Evolutionary conservation across 805 yeast genomes (phyloP).

Genomic region (Candida anglica): DNA sequence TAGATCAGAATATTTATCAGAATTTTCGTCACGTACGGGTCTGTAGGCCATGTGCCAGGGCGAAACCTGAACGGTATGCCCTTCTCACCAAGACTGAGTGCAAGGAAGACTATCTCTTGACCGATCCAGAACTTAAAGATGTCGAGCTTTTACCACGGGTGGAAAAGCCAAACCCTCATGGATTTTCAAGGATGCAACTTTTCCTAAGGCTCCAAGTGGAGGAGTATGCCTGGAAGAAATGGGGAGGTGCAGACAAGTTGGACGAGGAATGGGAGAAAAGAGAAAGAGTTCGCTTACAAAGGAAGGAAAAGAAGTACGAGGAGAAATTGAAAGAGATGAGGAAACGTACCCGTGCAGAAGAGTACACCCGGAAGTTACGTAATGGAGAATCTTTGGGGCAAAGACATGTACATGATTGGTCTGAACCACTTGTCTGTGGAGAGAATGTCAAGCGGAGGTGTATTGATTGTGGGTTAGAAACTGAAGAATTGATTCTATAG

Average conservation of each 20-base stretch:
- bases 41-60: conserved; percentile 72
- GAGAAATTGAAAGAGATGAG: conserved; percentile 83
- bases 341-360: conserved; percentile 88
- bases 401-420: conserved; percentile 75
- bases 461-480: conserved; percentile 76
- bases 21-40: conserved; percentile 69
- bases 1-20: conserved; percentile 67
- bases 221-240: conserved; percentile 84
- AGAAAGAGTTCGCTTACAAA: conserved; percentile 62
- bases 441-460: conserved; percentile 56
- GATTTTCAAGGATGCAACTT: conserved; percentile 89
- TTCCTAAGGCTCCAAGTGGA: conserved; percentile 91
- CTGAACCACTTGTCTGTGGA: conserved; percentile 43
- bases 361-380: conserved; percentile 66
- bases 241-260: conserved; percentile 87
- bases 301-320: conserved; percentile 77
- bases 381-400: conserved; percentile 52
- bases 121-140: conserved; percentile 90
- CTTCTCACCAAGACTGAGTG: conserved; percentile 93
- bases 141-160: conserved; percentile 61
- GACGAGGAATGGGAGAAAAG: conserved; percentile 92
- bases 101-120: conserved; percentile 82
- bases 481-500: conserved; percentile 63
- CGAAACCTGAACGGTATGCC: conserved; percentile 82
- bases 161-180: conserved; percentile 93